Evolutionary conservation across 805 yeast species (phyloP).

Genomic region (Lachancea mirantina): DNA sequence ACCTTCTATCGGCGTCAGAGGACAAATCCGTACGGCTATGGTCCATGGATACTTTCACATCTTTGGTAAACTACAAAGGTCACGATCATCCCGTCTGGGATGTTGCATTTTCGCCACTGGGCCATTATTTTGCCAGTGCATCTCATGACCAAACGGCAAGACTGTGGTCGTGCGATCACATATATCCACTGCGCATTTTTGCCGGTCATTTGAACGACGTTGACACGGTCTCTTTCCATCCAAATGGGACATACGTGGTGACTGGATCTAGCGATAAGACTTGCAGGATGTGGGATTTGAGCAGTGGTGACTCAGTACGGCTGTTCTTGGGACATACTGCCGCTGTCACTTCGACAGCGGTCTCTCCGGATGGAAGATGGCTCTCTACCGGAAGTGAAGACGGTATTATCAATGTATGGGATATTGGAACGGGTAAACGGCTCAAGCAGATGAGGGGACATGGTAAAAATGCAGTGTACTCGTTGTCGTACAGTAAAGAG

Average conservation of each 20-base stretch:
- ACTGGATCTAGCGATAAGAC: constrained; percentile 96
- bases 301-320: constrained; percentile 81
- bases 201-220: constrained; percentile 98
- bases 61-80: constrained; percentile 90
- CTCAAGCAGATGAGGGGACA: constrained; percentile 93
- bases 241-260: constrained; percentile 87
- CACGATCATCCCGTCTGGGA: constrained; percentile 98
- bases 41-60: constrained; percentile 87
- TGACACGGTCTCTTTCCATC: constrained; percentile 91
- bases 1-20: constrained; percentile 74
- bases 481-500: constrained; percentile 76
- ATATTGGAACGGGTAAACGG: constrained; percentile 82
- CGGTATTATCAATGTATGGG: constrained; percentile 84
- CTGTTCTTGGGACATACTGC: constrained; percentile 89
- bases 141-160: constrained; percentile 97
- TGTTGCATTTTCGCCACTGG: constrained; percentile 86
- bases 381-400: constrained; percentile 94
- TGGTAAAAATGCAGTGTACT: constrained; percentile 78
- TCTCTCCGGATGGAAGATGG: constrained; percentile 96
- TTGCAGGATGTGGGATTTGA: constrained; percentile 96
- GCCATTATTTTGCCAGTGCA: constrained; percentile 97
- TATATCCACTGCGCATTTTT: constrained; percentile 88
- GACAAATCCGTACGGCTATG: constrained; percentile 89
- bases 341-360: constrained; percentile 78
- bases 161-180: constrained; percentile 96